A percentile compares a stretch with the other conserved stretches of the same genome.
phyloP scores from a whole-genome alignment of 345 rosid genomes.

The Sisymbrium irio region DNA sequence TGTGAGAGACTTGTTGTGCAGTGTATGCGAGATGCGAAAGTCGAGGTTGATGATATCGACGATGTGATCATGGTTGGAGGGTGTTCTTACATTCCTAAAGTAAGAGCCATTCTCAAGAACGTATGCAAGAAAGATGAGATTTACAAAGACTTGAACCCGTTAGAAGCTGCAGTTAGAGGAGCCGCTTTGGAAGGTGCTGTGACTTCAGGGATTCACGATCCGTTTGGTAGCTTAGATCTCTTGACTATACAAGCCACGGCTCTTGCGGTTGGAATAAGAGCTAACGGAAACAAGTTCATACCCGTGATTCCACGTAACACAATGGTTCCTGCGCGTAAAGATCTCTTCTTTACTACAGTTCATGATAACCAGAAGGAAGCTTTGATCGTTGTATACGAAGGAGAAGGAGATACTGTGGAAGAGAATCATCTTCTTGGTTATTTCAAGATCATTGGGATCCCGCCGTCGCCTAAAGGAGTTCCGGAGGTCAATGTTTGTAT shows the following conservation, averaged over 20 bases:
- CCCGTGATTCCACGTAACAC: slow-evolving; percentile 67
- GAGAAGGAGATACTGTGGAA: slow-evolving; percentile 63
- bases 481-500: slow-evolving; percentile 85
- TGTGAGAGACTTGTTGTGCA: slow-evolving; percentile 57
- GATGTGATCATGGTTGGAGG: slow-evolving; percentile 90
- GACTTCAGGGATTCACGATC: slow-evolving; percentile 77
- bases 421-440: slow-evolving; percentile 80
- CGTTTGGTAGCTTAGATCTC: slow-evolving; percentile 77
- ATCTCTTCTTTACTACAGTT: slow-evolving; percentile 61
- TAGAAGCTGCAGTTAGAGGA: slow-evolving; percentile 82
- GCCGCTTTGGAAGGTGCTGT: slow-evolving; percentile 93
- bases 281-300: slow-evolving; percentile 53
- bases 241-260: slow-evolving; percentile 80
- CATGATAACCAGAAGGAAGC: slow-evolving; percentile 71
- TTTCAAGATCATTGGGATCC: slow-evolving; percentile 77
- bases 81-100: slow-evolving; percentile 62
- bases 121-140: slow-evolving; percentile 56
- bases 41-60: slow-evolving; percentile 47
- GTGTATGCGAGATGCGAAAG: slow-evolving; percentile 71
- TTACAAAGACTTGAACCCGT: slow-evolving; percentile 51
- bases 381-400: slow-evolving; percentile 72
- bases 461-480: slow-evolving; percentile 63
- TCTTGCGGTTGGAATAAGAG: slow-evolving; percentile 63
- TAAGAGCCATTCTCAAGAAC: slow-evolving; percentile 44
- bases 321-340: slow-evolving; percentile 79